Evolutionary conservation across 2,329 filamentous ascomycete species (phyloP).

Genomic region (Phymatotrichopsis omnivora): DNA sequence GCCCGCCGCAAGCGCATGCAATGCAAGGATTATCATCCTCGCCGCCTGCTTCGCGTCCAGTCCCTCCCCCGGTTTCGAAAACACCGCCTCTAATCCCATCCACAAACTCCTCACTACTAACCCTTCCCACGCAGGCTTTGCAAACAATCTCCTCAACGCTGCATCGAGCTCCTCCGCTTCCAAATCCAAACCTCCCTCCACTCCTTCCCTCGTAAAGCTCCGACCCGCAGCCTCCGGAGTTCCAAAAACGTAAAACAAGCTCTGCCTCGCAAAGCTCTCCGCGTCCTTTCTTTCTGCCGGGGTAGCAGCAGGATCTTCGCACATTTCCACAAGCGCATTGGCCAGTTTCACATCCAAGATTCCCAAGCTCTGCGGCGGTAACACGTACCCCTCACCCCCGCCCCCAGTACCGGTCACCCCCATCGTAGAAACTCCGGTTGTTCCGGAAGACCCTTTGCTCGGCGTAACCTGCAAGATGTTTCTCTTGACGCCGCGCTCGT

Average conservation of each 20-base stretch:
- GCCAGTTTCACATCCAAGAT: conserved; percentile 47
- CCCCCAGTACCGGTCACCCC: no score
- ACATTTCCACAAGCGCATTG: conserved; percentile 36
- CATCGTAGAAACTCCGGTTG: no score
- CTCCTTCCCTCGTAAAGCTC: conserved; percentile 46
- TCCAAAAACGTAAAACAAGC: conserved; percentile 53
- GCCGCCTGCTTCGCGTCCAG: conserved; percentile 28
- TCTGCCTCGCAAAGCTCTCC: conserved; percentile 54
- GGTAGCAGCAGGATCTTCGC: conserved; percentile 23
- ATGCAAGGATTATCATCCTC: conserved; percentile 25
- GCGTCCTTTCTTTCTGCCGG: conserved; percentile 37
- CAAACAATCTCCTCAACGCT: conserved; percentile 47
- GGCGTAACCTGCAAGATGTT: no score
- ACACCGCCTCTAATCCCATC: conserved; percentile 50
- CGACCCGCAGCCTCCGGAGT: conserved; percentile 45
- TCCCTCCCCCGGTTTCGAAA: conserved; percentile 33
- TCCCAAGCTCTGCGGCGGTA: conserved; percentile 48
- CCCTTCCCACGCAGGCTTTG: conserved; percentile 34
- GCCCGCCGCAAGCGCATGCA: conserved; percentile 29
- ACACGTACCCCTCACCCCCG: conserved; percentile 4
- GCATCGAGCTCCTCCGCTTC: conserved; percentile 53
- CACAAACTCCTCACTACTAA: conserved; percentile 56
- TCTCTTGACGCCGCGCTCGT: no score
- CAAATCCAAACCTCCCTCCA: conserved; percentile 41
- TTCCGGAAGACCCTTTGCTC: no score